Evolutionary conservation across 1,284 basidiomycete species (phyloP).

Genomic region (Lignosus rhinocerotis): DNA sequence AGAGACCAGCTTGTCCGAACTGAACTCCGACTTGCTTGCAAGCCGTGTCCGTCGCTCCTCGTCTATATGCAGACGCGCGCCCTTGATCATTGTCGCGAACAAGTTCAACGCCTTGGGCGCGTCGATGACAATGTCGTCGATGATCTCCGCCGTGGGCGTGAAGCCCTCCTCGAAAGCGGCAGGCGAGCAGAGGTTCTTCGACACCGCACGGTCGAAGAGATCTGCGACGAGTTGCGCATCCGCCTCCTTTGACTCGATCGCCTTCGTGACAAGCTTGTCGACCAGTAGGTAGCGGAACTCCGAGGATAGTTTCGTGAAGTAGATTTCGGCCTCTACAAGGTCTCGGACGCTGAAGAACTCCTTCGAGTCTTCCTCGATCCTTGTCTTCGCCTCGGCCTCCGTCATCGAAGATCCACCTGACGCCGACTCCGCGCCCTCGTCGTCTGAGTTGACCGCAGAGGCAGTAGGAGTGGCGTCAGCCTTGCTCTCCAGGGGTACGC

Average conservation of each 20-base stretch:
- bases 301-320: slow-evolving; percentile 72
- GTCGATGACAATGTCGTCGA: slow-evolving; percentile 89
- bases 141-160: slow-evolving; percentile 63
- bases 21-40: slow-evolving; percentile 58
- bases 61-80: slow-evolving; percentile 62
- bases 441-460: slow-evolving; percentile 54
- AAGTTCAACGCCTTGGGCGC: slow-evolving; percentile 83
- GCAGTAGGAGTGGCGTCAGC: slow-evolving; percentile 51
- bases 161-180: slow-evolving; percentile 70
- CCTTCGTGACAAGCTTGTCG: slow-evolving; percentile 70
- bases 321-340: slow-evolving; percentile 84
- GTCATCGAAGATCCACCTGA: slow-evolving; percentile 49
- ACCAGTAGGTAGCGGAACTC: slow-evolving; percentile 68
- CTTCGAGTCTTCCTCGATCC: slow-evolving; percentile 80
- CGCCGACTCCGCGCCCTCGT: slow-evolving; percentile 45
- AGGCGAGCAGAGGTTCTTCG: slow-evolving; percentile 54
- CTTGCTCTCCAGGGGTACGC: slow-evolving; percentile 47
- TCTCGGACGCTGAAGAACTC: slow-evolving; percentile 78
- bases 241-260: slow-evolving; percentile 82
- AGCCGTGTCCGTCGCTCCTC: slow-evolving; percentile 56
- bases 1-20: slow-evolving; percentile 52
- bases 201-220: slow-evolving; percentile 59
- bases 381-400: slow-evolving; percentile 72
- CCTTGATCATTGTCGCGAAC: slow-evolving; percentile 75
- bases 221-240: slow-evolving; percentile 79